Conservation (phyloP, 2,329 filamentous ascomycete genomes). For the Trichoderma guizhouense region DNA sequence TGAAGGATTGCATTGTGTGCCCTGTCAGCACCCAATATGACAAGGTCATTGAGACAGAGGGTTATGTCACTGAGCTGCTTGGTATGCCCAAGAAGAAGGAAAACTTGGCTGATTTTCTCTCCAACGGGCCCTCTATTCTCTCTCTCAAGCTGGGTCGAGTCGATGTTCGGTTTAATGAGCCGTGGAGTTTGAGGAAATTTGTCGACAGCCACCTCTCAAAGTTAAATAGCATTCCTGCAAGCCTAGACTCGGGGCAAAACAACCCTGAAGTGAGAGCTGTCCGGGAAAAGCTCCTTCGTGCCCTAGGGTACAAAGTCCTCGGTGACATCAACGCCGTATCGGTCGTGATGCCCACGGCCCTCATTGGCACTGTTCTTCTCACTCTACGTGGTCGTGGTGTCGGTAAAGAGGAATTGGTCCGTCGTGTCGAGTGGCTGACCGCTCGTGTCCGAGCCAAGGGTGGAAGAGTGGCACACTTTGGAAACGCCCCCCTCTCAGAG, state of each 20-base stretch:
- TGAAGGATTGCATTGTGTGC: constrained; percentile 88
- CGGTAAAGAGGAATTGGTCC: constrained; percentile 77
- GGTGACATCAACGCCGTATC: constrained; percentile 94
- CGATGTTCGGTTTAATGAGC: constrained; percentile 93
- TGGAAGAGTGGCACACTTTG: constrained; percentile 90
- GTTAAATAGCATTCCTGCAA: constrained; percentile 42
- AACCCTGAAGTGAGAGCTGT: constrained; percentile 50
- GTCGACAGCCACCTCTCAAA: constrained; percentile 69
- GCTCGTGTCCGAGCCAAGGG: constrained; percentile 79
- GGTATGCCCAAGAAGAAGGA: constrained; percentile 95
- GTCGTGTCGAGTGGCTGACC: constrained; percentile 87
- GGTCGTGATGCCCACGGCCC: constrained; percentile 95
- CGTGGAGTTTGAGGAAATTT: constrained; percentile 85
- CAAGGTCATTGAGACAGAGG: constrained; percentile 97
- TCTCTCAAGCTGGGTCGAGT: constrained; percentile 87
- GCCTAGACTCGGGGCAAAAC: constrained; percentile 44
- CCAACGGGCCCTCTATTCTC: constrained; percentile 76
- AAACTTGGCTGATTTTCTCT: constrained; percentile 85
- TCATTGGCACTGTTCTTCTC: constrained; percentile 89
- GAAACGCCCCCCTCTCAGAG: constrained; percentile 69
- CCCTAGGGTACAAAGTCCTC: constrained; percentile 86
- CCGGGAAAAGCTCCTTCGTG: constrained; percentile 72
- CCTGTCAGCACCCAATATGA: constrained; percentile 98
- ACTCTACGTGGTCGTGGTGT: constrained; percentile 90
- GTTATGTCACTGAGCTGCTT: constrained; percentile 90